Conservation (phyloP, 257 asterid species). For the Ocimum tenuiflorum region DNA sequence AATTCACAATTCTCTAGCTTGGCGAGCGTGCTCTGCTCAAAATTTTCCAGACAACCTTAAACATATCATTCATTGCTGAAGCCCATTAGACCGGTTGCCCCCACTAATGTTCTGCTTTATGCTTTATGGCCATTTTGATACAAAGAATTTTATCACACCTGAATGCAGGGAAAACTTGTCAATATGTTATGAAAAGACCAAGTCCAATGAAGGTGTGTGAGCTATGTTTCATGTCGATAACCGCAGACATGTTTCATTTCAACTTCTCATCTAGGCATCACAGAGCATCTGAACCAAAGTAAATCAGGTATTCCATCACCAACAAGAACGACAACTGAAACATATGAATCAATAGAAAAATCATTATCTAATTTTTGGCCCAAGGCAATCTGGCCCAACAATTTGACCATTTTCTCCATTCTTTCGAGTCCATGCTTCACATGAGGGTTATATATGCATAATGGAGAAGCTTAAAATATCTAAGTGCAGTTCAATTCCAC, state of each 20-base stretch:
- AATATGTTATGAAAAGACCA: background rate
- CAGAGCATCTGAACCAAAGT: background rate
- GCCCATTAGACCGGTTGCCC: conserved; percentile 22
- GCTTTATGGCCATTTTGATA: conserved; percentile 33
- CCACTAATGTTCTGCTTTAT: conserved; percentile 14
- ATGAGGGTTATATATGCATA: background rate
- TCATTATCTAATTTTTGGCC: background rate
- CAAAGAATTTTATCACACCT: conserved; percentile 33
- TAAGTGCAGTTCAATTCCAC: background rate
- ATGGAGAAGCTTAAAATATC: background rate
- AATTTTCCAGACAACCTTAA: conserved; percentile 11
- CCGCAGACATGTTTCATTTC: background rate
- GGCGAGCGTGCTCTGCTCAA: conserved; percentile 25
- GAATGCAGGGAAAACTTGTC: conserved; percentile 17
- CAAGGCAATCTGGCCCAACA: background rate
- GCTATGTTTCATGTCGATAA: background rate
- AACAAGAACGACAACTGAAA: background rate
- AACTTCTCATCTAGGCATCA: conserved; percentile 2
- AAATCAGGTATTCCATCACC: conserved; percentile 7
- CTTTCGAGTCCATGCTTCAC: background rate
- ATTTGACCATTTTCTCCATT: background rate
- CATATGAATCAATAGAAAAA: background rate
- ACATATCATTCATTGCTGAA: conserved; percentile 15
- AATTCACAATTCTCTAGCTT: conserved; percentile 13
- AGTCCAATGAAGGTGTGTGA: background rate